Base-by-base conservation (phyloP, 1,139 yeast species). In the Blastobotrys malaysiensis region DNA sequence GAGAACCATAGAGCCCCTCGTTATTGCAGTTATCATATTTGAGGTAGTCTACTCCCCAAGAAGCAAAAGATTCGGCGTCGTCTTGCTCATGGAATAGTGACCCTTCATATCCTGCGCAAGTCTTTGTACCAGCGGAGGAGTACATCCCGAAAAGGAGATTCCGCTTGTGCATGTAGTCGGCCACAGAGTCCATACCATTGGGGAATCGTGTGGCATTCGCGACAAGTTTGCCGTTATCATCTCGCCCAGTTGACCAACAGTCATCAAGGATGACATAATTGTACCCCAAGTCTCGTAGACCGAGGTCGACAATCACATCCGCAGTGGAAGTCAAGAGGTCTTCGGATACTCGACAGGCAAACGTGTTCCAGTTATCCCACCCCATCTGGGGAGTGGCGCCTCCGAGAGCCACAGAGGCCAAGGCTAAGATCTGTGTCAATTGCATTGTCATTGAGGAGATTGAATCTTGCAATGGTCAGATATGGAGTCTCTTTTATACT, bases 21-120 rank as follows among this genome's bases (percentile, higher is more conserved):
- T 67, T 66, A 57, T 54, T 64, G 57, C 71, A 68, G 54, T 68
- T 68, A 51, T 68, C 71, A 56, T 68, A 68, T 52, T 68, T 68
- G 49, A 68, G 59, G 52, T 67, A 68, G 54, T 68, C 71, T 13
- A 68, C 62, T 1, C 58, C 69, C 65, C 68, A 65, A 20, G 57
- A 59, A 1, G 70, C 71, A 57, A 65, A 66, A 7, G 63, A 62
- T 9, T 56, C 50, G 20, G 71, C 71, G 55, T 68, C 71, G 9
- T 53, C 49, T 24, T 63, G 62, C 53, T 68, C 71, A 51, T 65
- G 50, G 36, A 59, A 65, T 18, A 68, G 60, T 1, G 69, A 66
- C 1, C 71, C 71, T 6, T 65, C 63, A 49, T 65, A 66, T 9
- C 67, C 62, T 11, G 64, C 71, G 55, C 71, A 68, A 4, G 71